Base-by-base conservation (phyloP, 345 rosid species). In the Alliaria petiolata region DNA sequence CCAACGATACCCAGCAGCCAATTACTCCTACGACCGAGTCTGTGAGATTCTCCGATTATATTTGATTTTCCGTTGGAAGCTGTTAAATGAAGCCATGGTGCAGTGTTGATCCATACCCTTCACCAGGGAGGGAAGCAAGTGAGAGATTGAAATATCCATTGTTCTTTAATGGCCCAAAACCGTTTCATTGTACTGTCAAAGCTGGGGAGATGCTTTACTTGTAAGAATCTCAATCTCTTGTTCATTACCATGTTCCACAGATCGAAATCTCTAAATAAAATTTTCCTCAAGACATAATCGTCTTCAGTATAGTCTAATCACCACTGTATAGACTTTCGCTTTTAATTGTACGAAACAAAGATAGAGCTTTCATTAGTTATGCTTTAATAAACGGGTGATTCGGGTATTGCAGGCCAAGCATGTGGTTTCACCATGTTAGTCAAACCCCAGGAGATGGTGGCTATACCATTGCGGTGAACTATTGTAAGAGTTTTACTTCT, bases 381-480 rank as follows among this genome's bases (percentile, higher is more conserved):
- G 52, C 52, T 53, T 31, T 39, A 30, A 31, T 54, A 14, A 31
- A 54, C 4, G 40, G 17, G 36, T 52, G n/a, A n/a, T 9, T 22
- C n/a, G 38, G 31, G 62, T 76, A 40, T 67, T 77, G 80, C 81
- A 93, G 98, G 84, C 98, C 96, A 65, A 93, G 98, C 65, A 91
- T 91, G 97, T 89, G 96, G 98, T 93, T 89, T 81, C 97, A 93
- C 84, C 95, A 93, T 78, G 97, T 93, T 43, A 83, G 88, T 45
- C 97, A 93, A 80, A 83, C 67, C 60, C 83, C 92, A 34, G 95
- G 83, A 79, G 88, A 86, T 20, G 60, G 79, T 3, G 96, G 93
- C 59, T 81, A 81, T 65, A 84, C 92, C 2, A 84, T 91, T 79
- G 95, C 98, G 30, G 70, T 91, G 44, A 93, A 91, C 78, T 91